phyloP scores from a whole-genome alignment of 2,329 filamentous ascomycete species.

The Polytolypa hystricis region DNA sequence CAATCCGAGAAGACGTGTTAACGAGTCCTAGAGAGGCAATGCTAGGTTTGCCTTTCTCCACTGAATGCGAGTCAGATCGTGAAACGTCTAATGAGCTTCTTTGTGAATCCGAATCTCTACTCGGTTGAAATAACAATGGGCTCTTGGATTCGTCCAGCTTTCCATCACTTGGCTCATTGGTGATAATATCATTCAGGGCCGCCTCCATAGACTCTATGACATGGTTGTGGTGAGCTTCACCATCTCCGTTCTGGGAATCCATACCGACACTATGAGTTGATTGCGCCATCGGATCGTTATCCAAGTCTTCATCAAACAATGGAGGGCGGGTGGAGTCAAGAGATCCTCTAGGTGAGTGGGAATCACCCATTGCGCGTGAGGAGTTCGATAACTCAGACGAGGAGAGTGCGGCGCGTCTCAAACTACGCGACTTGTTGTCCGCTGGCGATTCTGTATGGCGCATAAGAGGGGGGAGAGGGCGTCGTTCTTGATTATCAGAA shows the following conservation, averaged over 20 bases:
- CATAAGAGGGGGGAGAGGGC: constrained; percentile 33
- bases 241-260: constrained; percentile 47
- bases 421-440: constrained; percentile 37
- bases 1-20: constrained; percentile 72
- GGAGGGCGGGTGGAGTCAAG: constrained; percentile 53
- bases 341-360: constrained; percentile 49
- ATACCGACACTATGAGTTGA: constrained; percentile 73
- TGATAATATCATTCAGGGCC: constrained; percentile 85
- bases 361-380: constrained; percentile 22
- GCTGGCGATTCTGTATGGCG: constrained; percentile 39
- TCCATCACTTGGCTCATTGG: constrained; percentile 44
- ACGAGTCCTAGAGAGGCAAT: constrained; percentile 86
- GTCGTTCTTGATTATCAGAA: constrained; percentile 24
- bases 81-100: constrained; percentile 51
- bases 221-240: constrained; percentile 54
- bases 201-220: constrained; percentile 90
- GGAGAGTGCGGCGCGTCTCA: constrained; percentile 50
- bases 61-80: constrained; percentile 31
- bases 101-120: constrained; percentile 49
- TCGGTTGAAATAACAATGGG: constrained; percentile 38
- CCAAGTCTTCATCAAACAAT: constrained; percentile 72
- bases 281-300: constrained; percentile 58
- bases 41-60: constrained; percentile 60
- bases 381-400: constrained; percentile 43
- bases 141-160: constrained; percentile 27